Percentiles rank a stretch among this genome's conserved stretches.
Conservation (phyloP, 441 rosid genomes). For the Geranium incanum region DNA sequence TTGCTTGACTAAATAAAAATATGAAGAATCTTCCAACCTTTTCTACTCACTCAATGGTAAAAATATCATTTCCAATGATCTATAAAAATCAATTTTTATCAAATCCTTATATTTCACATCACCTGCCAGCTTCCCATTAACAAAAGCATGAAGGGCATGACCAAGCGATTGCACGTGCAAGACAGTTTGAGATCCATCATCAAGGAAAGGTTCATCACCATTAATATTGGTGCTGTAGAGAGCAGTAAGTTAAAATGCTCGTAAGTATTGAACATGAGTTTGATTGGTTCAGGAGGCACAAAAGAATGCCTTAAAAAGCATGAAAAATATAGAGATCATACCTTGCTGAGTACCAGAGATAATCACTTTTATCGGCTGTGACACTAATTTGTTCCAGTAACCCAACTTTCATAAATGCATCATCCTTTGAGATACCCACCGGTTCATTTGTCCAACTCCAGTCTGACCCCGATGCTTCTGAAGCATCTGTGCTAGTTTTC, state of each 20-base stretch:
- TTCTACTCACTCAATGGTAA: not conserved
- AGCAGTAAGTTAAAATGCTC: not conserved
- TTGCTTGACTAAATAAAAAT: not conserved
- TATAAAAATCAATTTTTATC: not conserved
- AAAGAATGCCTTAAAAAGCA: constrained; percentile 12
- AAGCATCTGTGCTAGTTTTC: constrained; percentile 39
- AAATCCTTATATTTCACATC: constrained; percentile 9
- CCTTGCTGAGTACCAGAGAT: constrained; percentile 91
- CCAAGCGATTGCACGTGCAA: constrained; percentile 86
- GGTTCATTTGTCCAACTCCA: constrained; percentile 89
- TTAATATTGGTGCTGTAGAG: constrained; percentile 46
- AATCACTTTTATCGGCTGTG: constrained; percentile 77
- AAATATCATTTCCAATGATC: not conserved
- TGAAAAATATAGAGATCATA: constrained; percentile 15
- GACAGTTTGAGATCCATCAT: constrained; percentile 59
- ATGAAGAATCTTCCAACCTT: constrained; percentile 3
- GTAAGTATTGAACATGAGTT: constrained; percentile 1
- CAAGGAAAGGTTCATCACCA: constrained; percentile 50
- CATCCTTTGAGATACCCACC: constrained; percentile 62
- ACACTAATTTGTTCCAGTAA: constrained; percentile 81
- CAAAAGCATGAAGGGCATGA: constrained; percentile 71
- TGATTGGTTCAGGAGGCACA: constrained; percentile 5
- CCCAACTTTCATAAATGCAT: constrained; percentile 58
- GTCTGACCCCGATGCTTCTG: constrained; percentile 34
- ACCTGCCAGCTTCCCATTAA: constrained; percentile 85